phyloP scores from a whole-genome alignment of 352 stramenopile genomes.

The Blastocystis sp. region DNA sequence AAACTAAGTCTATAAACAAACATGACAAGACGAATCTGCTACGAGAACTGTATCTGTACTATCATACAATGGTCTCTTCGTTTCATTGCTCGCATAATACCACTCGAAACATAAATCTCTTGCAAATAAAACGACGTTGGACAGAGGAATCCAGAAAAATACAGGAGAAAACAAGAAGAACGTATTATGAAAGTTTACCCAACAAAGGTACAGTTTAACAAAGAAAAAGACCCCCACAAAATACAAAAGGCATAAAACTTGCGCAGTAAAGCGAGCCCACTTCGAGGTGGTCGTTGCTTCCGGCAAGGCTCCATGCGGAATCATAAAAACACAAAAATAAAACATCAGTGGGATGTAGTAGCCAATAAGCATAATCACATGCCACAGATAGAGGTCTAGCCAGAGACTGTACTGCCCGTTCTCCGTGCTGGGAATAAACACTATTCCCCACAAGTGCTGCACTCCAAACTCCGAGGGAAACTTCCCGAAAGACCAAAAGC shows the following conservation, averaged over 20 bases:
- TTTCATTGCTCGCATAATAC: background rate
- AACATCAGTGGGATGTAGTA: constrained; percentile 7
- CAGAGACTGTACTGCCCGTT: constrained; percentile 8
- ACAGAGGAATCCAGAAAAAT: background rate
- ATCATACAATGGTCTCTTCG: background rate
- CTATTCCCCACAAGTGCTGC: constrained; percentile 5
- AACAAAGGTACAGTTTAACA: background rate
- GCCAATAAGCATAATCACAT: background rate
- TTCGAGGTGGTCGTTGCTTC: background rate
- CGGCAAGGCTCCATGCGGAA: background rate
- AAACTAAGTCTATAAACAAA: background rate
- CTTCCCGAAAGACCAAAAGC: constrained; percentile 2
- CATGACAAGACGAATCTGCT: background rate
- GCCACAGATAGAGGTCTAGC: constrained; percentile 13
- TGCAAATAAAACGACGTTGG: background rate
- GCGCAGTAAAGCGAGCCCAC: background rate
- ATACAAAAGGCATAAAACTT: background rate
- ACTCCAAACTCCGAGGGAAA: constrained; percentile 14
- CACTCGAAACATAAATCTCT: background rate
- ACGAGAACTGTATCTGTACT: background rate
- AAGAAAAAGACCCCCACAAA: constrained; percentile 28
- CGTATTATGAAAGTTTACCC: background rate
- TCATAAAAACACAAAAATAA: constrained; percentile 35
- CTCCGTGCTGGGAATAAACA: background rate
- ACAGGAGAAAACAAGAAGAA: constrained; percentile 6